phyloP scores from a whole-genome alignment of 305 asterid genomes.

The Fraxinus xanthoxyloides region DNA sequence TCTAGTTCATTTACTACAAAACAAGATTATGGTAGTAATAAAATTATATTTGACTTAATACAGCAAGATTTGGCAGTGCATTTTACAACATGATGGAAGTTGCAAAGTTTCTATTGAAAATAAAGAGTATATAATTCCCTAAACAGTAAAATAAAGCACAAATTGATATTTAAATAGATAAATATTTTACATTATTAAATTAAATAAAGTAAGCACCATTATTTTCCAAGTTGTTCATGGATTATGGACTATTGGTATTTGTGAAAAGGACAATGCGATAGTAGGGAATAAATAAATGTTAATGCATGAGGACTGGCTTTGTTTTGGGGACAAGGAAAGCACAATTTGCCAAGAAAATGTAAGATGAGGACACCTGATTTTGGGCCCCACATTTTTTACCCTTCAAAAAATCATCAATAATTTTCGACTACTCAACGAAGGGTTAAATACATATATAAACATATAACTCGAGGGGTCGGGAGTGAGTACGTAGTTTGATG shows the following conservation, averaged over 20 bases:
- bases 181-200: not conserved
- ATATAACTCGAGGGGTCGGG: not conserved
- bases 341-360: constrained; percentile 25
- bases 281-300: not conserved
- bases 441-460: not conserved
- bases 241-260: not conserved
- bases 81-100: not conserved
- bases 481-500: not conserved
- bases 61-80: constrained; percentile 13
- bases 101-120: too few species aligned
- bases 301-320: constrained; percentile 18
- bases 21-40: constrained; percentile 26
- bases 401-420: not conserved
- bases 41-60: constrained; percentile 33
- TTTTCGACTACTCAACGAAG: not conserved
- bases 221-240: not conserved
- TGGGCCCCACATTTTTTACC: not conserved
- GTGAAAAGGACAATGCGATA: not conserved
- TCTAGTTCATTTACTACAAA: constrained; percentile 8
- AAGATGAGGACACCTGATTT: not conserved
- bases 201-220: not conserved
- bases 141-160: not conserved
- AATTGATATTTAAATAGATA: not conserved
- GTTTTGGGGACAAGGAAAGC: constrained; percentile 29
- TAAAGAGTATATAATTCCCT: not conserved